Evolutionary conservation across 495 filamentous ascomycete species (phyloP), one percentile per base, ranked within the genome.

Genomic region (Penicillium antarcticum): DNA sequence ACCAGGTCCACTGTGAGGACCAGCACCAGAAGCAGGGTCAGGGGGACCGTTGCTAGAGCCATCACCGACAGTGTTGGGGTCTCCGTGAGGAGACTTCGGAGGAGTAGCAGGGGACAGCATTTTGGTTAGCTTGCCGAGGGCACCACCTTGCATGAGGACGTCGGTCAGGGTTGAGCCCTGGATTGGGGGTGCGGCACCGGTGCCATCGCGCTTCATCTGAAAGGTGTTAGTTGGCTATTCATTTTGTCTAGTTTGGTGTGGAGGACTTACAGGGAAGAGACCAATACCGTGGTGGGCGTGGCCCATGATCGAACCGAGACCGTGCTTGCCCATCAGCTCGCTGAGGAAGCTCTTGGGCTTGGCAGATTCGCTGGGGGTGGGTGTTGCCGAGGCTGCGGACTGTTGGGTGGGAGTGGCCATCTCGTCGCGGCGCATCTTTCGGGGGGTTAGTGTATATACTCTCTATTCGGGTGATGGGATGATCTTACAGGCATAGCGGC

Each of bases 261-360:
- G 11, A 33, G 9, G 2, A 60, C 55, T 6, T 56, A 65, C 62
- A 1, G 59, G 59, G 7, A 62, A 19, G 2, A 65, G 29, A 13
- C 62, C 62, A 43, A 65, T 12, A 24, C 62, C 62, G 49, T 65
- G 62, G 17, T 63, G 33, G 13, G 56, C 18, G 40, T 56, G 53
- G 11, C 54, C 54, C 19, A 60, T 48, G 8, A 65, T 42, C 1
- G 18, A 24, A 23, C 53, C 62, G 1, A 65, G 62, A 4, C 62
- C 62, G 4, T 44, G 24, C 40, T 55, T 35, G 13, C 42, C 43
- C 34, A 55, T 45, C 13, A 65, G 46, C 11, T 47, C 39, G 5
- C 29, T 39, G 12, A 65, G 44, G 9, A 42, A 39, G 29, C 26
- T 29, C 26, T 29, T 29, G 26, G 5, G 5, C 8, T 29, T 29